Percentiles rank a stretch among this genome's conserved stretches.
phyloP scores from a whole-genome alignment of 805 yeast species.

The Myxozyma sirexii region DNA sequence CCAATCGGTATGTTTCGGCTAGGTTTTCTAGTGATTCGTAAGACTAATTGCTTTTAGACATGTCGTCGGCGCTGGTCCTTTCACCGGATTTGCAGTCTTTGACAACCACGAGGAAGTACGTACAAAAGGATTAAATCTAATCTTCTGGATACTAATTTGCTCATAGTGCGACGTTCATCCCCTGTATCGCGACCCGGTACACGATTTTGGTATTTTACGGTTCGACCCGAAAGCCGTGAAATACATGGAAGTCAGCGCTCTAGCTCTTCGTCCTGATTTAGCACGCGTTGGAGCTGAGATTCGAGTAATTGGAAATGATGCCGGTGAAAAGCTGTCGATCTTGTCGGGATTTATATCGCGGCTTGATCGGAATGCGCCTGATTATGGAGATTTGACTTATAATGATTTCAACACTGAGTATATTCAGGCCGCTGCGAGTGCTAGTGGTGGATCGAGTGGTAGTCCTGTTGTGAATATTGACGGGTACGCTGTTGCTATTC shows the following conservation, averaged over 20 bases:
- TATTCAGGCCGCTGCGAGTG: slow-evolving; percentile 69
- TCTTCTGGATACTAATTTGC: not conserved
- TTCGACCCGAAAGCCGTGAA: slow-evolving; percentile 73
- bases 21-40: too few relatives aligned
- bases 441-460: slow-evolving; percentile 94
- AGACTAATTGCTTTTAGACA: slow-evolving; percentile 52
- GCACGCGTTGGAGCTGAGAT: slow-evolving; percentile 81
- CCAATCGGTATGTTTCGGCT: slow-evolving; percentile 55
- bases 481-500: slow-evolving; percentile 81
- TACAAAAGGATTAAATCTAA: slow-evolving; percentile 43
- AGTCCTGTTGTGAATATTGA: slow-evolving; percentile 92
- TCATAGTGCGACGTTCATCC: slow-evolving; percentile 29
- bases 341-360: slow-evolving; percentile 82
- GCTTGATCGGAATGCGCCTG: slow-evolving; percentile 92
- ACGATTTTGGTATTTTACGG: slow-evolving; percentile 87
- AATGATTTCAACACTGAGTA: slow-evolving; percentile 55
- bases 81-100: slow-evolving; percentile 86
- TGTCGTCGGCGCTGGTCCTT: slow-evolving; percentile 95
- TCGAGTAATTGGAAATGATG: slow-evolving; percentile 94
- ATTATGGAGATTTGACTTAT: slow-evolving; percentile 83
- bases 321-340: slow-evolving; percentile 90
- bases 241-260: slow-evolving; percentile 69
- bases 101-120: slow-evolving; percentile 94
- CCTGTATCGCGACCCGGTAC: slow-evolving; percentile 82
- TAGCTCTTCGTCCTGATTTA: slow-evolving; percentile 73